Evolutionary conservation across 164 flowering plant species (phyloP).

Genomic region (Aristolochia californica): DNA sequence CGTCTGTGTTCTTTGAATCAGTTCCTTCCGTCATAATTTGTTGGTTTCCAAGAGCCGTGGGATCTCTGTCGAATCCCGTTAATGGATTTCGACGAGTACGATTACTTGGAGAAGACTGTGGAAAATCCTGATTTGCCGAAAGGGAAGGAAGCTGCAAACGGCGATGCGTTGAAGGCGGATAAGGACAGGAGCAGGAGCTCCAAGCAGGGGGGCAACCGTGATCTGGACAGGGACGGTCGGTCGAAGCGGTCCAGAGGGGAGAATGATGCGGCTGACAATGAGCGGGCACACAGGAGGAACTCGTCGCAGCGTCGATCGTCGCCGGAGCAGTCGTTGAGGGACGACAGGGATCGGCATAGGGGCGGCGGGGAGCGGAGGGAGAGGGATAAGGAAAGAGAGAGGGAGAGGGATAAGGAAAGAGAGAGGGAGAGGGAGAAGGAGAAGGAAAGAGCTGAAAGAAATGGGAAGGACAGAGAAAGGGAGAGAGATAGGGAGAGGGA

Average conservation of each 20-base stretch:
- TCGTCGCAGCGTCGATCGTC: conserved; percentile 10
- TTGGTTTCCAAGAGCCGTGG: background rate
- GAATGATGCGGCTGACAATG: conserved; percentile 16
- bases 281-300: conserved; percentile 6
- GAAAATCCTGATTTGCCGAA: conserved; percentile 30
- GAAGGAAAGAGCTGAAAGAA: conserved; percentile 4
- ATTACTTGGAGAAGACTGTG: conserved; percentile 76
- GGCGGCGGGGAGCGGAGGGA: conserved; percentile 23
- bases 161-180: conserved; percentile 5
- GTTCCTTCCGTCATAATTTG: background rate
- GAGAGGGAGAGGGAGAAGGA: conserved; percentile 7
- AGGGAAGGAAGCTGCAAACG: background rate
- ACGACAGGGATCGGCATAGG: conserved; percentile 27
- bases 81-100: conserved; percentile 98
- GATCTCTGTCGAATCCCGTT: background rate
- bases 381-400: conserved; percentile 12
- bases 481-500: conserved; percentile 12
- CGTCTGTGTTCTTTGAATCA: too few species aligned
- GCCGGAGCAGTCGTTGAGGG: conserved; percentile 13
- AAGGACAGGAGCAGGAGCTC: conserved; percentile 29
- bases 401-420: conserved; percentile 15
- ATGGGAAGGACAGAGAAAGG: conserved; percentile 12
- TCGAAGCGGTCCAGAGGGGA: conserved; percentile 36
- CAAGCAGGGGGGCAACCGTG: conserved; percentile 32
- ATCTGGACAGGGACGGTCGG: conserved; percentile 18